Conservation (phyloP, 2,329 filamentous ascomycete species). For the Apiospora saccharicola region DNA sequence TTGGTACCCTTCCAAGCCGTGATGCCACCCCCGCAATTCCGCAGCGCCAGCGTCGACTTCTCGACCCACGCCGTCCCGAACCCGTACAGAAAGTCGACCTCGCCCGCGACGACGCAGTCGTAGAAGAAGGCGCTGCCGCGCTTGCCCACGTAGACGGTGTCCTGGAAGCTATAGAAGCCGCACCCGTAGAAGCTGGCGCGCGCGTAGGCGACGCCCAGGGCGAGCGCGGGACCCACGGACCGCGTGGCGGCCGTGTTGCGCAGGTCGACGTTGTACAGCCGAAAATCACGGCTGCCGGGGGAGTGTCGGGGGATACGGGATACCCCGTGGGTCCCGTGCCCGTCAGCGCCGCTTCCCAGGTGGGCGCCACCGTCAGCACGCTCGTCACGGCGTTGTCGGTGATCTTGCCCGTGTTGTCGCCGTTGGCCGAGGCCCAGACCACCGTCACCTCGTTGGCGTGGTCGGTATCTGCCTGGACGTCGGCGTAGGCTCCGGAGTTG, state of each 20-base stretch:
- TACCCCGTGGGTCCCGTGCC: constrained; percentile 69
- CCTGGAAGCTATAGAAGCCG: constrained; percentile 72
- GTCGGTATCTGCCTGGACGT: constrained; percentile 43
- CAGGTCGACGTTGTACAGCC: constrained; percentile 73
- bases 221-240: constrained; percentile 63
- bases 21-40: constrained; percentile 70
- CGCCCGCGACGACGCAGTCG: constrained; percentile 65
- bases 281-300: constrained; percentile 71
- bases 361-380: constrained; percentile 69
- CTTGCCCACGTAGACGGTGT: constrained; percentile 73
- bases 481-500: constrained; percentile 46
- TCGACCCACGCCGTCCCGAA: constrained; percentile 71
- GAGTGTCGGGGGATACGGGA: constrained; percentile 65
- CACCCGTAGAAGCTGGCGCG: constrained; percentile 74
- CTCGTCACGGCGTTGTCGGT: constrained; percentile 69
- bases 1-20: constrained; percentile 74
- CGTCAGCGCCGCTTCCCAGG: constrained; percentile 66
- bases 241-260: constrained; percentile 63
- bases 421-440: constrained; percentile 64
- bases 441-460: constrained; percentile 63
- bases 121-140: constrained; percentile 72
- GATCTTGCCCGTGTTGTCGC: constrained; percentile 46
- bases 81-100: constrained; percentile 74
- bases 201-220: constrained; percentile 66
- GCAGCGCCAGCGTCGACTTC: constrained; percentile 59